Base-by-base conservation (phyloP, 192 early-diverging fungal species). In the Mortierella antarctica region DNA sequence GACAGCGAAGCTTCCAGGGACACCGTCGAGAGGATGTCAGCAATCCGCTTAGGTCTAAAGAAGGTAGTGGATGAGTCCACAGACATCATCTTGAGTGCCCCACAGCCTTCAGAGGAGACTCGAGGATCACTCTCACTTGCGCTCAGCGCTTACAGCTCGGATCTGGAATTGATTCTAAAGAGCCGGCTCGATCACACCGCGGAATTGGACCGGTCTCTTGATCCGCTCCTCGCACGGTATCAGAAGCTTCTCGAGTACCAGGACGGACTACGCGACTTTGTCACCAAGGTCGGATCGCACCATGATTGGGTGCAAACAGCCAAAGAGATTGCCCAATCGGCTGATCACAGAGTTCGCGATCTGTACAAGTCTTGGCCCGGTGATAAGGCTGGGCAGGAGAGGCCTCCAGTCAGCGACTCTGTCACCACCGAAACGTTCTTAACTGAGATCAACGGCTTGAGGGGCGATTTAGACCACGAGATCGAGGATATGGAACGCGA, bases 211-310 rank as follows among this genome's bases (percentile, higher is more conserved):
- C 17, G 63, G 44, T 21, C 69, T 1, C 44, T 80, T 6, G 59
- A 64, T 13, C 77, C 77, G 3, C 70, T 80, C 13, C 21, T 80
- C 65, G 44, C 2, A 20, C 65, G 62, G 7, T 71, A 67, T 21
- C 51, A 63, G 9, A 20, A 52, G 5, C 54, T 80, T 8, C 65
- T 80, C 8, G 18, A n/a, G 7, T 80, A 80, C 44, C 77, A 80
- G 17, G 54, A 80, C 13, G 65, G 77, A 3, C 57, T 80, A 42
- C 69, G 77, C 10, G 20, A 45, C 31, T 23, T 63, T 9, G 59
- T 20, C 20, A 53, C 17, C 40, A 60, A 68, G 42, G 31, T 80
- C 48, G 48, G 44, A 44, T 42, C 42, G 14, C 58, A 71, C 21
- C 40, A 31, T 3, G 53, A 58, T 9, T 71, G 77, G 69, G 40